Conservation (phyloP, 805 yeast species). For the Lipomyces mesembrius region DNA sequence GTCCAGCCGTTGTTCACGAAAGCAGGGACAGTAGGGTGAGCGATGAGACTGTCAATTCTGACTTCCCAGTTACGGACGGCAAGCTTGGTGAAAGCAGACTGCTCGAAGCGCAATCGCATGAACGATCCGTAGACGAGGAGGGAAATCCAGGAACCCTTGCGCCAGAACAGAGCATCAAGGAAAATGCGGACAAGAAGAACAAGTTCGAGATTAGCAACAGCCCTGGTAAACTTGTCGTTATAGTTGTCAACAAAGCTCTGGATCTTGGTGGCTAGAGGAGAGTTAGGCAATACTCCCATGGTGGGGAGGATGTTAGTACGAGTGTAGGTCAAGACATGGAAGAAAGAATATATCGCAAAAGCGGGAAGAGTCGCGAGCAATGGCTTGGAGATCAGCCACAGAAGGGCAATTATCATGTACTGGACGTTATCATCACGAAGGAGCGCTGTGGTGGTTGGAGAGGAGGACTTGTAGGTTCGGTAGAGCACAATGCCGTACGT, state of each 20-base stretch:
- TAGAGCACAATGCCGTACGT: conserved; percentile 77
- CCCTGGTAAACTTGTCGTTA: conserved; percentile 62
- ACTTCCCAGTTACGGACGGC: conserved; percentile 73
- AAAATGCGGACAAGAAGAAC: conserved; percentile 50
- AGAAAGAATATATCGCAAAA: conserved; percentile 73
- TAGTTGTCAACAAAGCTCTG: conserved; percentile 55
- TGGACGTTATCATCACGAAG: conserved; percentile 71
- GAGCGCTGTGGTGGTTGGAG: conserved; percentile 43
- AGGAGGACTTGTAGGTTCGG: conserved; percentile 54
- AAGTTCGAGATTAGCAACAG: conserved; percentile 66
- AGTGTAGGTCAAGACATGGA: conserved; percentile 78
- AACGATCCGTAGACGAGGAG: conserved; percentile 59
- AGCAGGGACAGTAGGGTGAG: conserved; percentile 60
- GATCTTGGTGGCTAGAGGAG: conserved; percentile 45
- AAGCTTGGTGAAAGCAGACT: conserved; percentile 70
- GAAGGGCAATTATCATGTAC: conserved; percentile 61
- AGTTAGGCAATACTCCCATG: conserved; percentile 47
- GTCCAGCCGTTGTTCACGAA: conserved; percentile 57
- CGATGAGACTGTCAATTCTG: conserved; percentile 61
- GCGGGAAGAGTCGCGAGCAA: conserved; percentile 70
- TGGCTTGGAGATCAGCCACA: conserved; percentile 64
- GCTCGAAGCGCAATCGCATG: conserved; percentile 77
- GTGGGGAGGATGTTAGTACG: conserved; percentile 71
- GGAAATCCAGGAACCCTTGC: conserved; percentile 62
- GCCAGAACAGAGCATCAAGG: conserved; percentile 60